Evolutionary conservation across 352 stramenopile species (phyloP), one percentile per base, ranked within the genome.

Genomic region (Sclerospora graminicola): DNA sequence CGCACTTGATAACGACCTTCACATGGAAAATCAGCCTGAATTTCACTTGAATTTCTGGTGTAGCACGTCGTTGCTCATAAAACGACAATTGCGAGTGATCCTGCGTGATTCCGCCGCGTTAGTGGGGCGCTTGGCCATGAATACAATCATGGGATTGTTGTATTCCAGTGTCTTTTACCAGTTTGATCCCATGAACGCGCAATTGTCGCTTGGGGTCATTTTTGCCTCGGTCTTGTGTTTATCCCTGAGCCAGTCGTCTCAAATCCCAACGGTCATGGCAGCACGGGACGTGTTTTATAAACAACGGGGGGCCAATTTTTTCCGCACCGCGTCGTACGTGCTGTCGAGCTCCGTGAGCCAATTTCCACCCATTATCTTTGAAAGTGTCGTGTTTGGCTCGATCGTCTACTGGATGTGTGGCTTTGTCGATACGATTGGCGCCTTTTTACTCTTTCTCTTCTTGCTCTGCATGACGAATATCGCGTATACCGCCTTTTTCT

Each of bases 391-490:
- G 1, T 59, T 54, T 23, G 34, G 44, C 13, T n/a, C 20, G 0
- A 49, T 59, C 8, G 37, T 38, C 1, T 59, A 59, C 20, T 59
- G 51, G 51, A 49, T 59, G 44, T 59, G 51, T 26, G 51, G 51
- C 11, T 59, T 54, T 14, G 51, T 59, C n/a, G 41, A 37, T 20
- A 45, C 51, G 2, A 13, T 45, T 0, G 33, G 27, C 13, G 47
- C 37, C 20, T 59, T 50, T 24, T 4, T 59, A 1, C 38, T 54
- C 11, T 59, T 59, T 6, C 26, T 54, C 27, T 31, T 46, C 15
- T 40, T 46, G 1, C 13, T 54, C 19, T 42, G n/a, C 14, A 18
- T 59, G 20, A 45, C 48, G 0, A 59, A 50, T 26, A 30, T 59
- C 20, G 14, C 45, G 7, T 20, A 7, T 2, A n/a, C 19, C 1